Evolutionary conservation across 345 rosid genomes (phyloP), one percentile per base, ranked within the genome.

Genomic region (Citrus maxima): DNA sequence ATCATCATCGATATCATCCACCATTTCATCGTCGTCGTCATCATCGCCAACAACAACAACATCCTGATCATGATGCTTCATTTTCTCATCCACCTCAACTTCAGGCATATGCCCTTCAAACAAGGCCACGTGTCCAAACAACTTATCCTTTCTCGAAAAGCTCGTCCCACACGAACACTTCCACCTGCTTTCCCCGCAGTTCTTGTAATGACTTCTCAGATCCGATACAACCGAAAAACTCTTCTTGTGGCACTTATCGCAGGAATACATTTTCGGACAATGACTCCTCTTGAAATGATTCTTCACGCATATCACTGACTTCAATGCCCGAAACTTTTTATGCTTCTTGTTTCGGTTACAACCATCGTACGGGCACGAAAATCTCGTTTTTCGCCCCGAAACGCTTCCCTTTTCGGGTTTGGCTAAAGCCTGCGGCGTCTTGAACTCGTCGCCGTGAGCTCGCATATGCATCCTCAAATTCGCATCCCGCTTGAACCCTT

Each of bases 61-160:
- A 51, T 28, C 38, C 8, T 32, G 40, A 35, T 80, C 80, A 24
- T 7, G 73, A 70, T 56, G 77, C 54, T 64, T 78, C 73, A 78
- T 82, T 12, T 70, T 85, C 51, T 46, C 83, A 3, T 21, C 73
- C 30, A 82, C 85, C 0, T 86, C 87, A 0, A 84, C 85, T 0
- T 87, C 87, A 0, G 97, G 97, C 94, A 90, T 88, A 70, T 92
- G 97, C 21, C 94, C 97, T 82, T 92, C 97, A 38, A 92, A 92
- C 88, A 88, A 68, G 7, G 91, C 88, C 87, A 92, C 78, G 75
- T 90, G 97, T 27, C 94, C 92, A 22, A 92, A 92, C 80, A 90
- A 78, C 88, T 92, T 89, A 59, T 92, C 94, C 80, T 90, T 92
- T 83, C 94, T 88, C 0, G 92, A 88, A 78, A 92, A 90, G 73